Conservation (phyloP, 176 grass and related monocot genomes). For the Typha latifolia region DNA sequence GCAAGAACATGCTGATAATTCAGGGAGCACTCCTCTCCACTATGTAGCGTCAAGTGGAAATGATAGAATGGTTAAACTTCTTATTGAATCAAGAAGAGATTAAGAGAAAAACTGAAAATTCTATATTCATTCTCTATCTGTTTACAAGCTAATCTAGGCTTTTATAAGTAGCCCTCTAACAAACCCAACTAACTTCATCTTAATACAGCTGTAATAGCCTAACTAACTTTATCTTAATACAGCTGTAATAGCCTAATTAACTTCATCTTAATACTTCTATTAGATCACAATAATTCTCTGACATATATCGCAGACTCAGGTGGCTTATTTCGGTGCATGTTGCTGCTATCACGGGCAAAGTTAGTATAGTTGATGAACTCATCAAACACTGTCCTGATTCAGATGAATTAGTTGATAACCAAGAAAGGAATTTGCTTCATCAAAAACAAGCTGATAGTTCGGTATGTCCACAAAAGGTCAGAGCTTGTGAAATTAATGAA, state of each 20-base stretch:
- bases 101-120: too few species aligned
- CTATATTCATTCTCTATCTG: too few species aligned
- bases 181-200: too few species aligned
- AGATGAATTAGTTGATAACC: neutral
- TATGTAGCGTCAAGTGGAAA: neutral
- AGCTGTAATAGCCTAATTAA: too few species aligned
- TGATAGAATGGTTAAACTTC: neutral
- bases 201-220: too few species aligned
- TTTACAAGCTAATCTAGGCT: too few species aligned
- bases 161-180: too few species aligned
- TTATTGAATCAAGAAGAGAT: too few species aligned
- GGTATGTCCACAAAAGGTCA: neutral
- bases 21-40: constrained; percentile 9
- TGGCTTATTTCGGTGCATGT: constrained; percentile 15
- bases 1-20: neutral
- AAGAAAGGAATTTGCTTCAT: constrained; percentile 9
- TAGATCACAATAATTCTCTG: neutral
- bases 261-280: too few species aligned
- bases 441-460: neutral
- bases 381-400: constrained; percentile 1
- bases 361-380: neutral
- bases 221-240: too few species aligned
- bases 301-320: constrained; percentile 8
- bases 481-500: neutral
- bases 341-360: neutral